Evolutionary conservation across 805 yeast genomes (phyloP).

Genomic region (Candida insectorum): DNA sequence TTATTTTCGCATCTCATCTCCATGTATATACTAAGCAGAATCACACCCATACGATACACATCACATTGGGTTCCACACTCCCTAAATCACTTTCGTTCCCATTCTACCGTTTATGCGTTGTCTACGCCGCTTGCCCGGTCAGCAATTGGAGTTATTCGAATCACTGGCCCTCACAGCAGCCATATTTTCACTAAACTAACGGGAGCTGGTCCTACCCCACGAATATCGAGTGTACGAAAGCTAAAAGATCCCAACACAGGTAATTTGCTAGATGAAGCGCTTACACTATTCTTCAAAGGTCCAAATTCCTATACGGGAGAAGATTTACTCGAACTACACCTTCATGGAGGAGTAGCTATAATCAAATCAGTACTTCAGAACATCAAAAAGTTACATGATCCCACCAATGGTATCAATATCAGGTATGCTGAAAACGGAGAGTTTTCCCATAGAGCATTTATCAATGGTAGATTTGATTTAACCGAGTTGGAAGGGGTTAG

Average conservation of each 20-base stretch:
- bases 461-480: slow-evolving; percentile 78
- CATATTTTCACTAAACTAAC: slow-evolving; percentile 49
- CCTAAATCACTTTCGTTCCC: too few species aligned
- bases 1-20: too few species aligned
- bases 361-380: slow-evolving; percentile 64
- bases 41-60: too few species aligned
- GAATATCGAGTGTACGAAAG: slow-evolving; percentile 57
- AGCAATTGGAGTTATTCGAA: slow-evolving; percentile 82
- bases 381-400: slow-evolving; percentile 51
- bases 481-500: slow-evolving; percentile 90
- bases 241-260: slow-evolving; percentile 43
- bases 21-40: too few species aligned
- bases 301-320: slow-evolving; percentile 93
- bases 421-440: slow-evolving; percentile 93
- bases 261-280: slow-evolving; percentile 68
- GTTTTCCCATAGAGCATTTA: slow-evolving; percentile 81
- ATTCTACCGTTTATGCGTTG: slow-evolving; percentile 83
- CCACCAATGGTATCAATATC: slow-evolving; percentile 38
- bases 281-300: slow-evolving; percentile 61
- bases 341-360: slow-evolving; percentile 93
- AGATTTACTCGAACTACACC: slow-evolving; percentile 81
- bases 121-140: slow-evolving; percentile 81
- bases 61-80: too few species aligned
- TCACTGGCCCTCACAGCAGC: slow-evolving; percentile 68
- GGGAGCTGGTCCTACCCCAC: slow-evolving; percentile 37